These are phyloP conservation scores for Sporothrix euskadiensis DNA, from an alignment of 2,329 filamentous ascomycete genomes.

Conservation along the genomic window DNA sequence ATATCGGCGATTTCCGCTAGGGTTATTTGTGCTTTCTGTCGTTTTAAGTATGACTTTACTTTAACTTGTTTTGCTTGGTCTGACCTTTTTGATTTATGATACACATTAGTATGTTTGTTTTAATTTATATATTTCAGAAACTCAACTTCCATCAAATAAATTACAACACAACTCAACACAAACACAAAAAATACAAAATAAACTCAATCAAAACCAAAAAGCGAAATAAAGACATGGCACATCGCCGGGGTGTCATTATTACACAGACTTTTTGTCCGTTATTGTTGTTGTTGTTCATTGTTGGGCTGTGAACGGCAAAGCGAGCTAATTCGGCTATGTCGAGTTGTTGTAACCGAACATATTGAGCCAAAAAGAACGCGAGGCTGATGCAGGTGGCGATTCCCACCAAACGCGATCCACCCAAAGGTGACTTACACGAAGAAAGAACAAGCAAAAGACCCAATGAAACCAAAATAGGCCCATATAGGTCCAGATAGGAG, in stretches of 20 bases:
- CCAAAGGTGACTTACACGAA: not conserved
- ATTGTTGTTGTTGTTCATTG: not conserved
- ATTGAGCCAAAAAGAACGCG: not conserved
- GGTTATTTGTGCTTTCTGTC: not conserved
- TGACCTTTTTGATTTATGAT: not conserved
- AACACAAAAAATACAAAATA: not conserved
- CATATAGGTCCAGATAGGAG: not conserved
- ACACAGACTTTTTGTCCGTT: not conserved
- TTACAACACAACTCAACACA: not conserved
- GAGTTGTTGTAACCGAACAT: slow-evolving; percentile 6
- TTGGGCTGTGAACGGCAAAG: not conserved
- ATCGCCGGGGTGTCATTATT: not conserved
- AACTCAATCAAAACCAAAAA: not conserved
- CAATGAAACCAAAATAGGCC: not conserved
- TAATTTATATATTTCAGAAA: not conserved
- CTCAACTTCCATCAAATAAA: not conserved
- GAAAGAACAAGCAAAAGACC: not conserved
- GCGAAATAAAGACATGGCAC: not conserved
- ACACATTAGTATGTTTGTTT: not conserved
- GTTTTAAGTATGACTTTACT: not conserved
- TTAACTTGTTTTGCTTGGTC: not conserved
- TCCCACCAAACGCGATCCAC: not conserved
- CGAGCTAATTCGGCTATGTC: slow-evolving; percentile 14
- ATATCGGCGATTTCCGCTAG: not conserved
- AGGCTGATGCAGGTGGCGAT: not conserved